Conservation (phyloP, 2,329 filamentous ascomycete species). For the Diaporthe vexans region DNA sequence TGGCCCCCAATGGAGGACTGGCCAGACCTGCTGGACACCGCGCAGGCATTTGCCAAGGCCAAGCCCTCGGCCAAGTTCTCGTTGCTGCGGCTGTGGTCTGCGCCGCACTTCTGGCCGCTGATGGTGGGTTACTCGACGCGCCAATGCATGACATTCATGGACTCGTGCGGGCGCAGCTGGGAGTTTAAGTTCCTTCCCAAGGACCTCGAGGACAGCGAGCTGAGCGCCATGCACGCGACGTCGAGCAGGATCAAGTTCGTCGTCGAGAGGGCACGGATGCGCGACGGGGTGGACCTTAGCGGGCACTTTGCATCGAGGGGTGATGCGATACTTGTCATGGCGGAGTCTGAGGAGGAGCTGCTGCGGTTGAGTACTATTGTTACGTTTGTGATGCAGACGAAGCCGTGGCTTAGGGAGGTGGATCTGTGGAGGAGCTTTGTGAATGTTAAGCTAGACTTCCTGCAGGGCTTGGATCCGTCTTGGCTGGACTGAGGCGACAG, state of each 20-base stretch:
- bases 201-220: conserved; percentile 59
- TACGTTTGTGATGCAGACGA: conserved; percentile 61
- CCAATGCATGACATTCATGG: conserved; percentile 54
- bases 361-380: conserved; percentile 55
- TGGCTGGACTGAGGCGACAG: conserved; percentile 51
- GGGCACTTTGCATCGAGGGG: conserved; percentile 56
- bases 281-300: conserved; percentile 47
- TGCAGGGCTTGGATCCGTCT: conserved; percentile 56
- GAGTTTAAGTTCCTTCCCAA: conserved; percentile 64
- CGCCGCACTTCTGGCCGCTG: conserved; percentile 63
- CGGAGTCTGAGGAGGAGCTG: conserved; percentile 55
- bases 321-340: conserved; percentile 63
- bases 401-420: conserved; percentile 63
- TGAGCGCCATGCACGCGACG: conserved; percentile 55
- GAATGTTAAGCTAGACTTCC: conserved; percentile 59
- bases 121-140: conserved; percentile 58
- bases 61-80: conserved; percentile 57
- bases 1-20: background rate
- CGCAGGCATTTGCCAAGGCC: conserved; percentile 33
- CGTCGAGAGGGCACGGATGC: conserved; percentile 44
- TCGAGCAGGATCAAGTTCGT: conserved; percentile 51
- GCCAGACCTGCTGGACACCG: conserved; percentile 20
- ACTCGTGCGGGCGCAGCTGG: conserved; percentile 59
- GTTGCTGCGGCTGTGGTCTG: conserved; percentile 60
- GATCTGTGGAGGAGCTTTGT: conserved; percentile 67